A percentile compares a stretch with the other conserved stretches of the same genome.
These are phyloP conservation scores for Gaeumannomyces tritici DNA, from an alignment of 2,329 filamentous ascomycete species.

Conservation along the genomic window DNA sequence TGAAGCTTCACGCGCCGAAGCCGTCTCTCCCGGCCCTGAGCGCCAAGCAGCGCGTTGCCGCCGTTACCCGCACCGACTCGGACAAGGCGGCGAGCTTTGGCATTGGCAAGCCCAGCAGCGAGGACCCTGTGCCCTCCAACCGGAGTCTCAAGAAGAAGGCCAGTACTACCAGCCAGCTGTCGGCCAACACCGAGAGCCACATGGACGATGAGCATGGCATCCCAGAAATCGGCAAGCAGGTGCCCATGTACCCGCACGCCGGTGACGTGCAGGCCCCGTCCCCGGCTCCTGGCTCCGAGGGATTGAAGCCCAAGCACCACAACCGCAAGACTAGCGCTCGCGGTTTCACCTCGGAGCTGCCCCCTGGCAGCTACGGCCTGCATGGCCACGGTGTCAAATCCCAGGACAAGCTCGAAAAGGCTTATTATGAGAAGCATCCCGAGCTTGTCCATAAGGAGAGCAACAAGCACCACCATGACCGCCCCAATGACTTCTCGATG, in stretches of 20 bases:
- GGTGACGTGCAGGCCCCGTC: slow-evolving; percentile 95
- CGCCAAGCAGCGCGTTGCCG: slow-evolving; percentile 73
- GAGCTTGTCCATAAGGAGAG: slow-evolving; percentile 70
- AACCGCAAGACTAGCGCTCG: slow-evolving; percentile 63
- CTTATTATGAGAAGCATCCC: slow-evolving; percentile 89
- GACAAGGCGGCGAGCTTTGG: slow-evolving; percentile 75
- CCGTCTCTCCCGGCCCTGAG: slow-evolving; percentile 74
- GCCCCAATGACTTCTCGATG: slow-evolving; percentile 66
- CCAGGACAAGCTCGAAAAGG: slow-evolving; percentile 67
- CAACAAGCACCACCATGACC: slow-evolving; percentile 43
- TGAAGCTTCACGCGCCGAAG: slow-evolving; percentile 82
- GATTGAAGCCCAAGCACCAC: slow-evolving; percentile 40
- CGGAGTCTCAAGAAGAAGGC: slow-evolving; percentile 53
- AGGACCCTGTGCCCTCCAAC: slow-evolving; percentile 35
- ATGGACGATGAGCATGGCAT: slow-evolving; percentile 75
- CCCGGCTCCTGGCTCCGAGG: slow-evolving; percentile 47
- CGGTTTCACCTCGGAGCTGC: slow-evolving; percentile 53
- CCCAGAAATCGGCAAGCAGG: slow-evolving; percentile 82
- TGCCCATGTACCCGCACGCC: slow-evolving; percentile 87
- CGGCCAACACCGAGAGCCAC: slow-evolving; percentile 37
- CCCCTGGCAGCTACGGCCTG: slow-evolving; percentile 85
- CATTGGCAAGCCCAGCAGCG: slow-evolving; percentile 57
- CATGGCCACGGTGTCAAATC: slow-evolving; percentile 74
- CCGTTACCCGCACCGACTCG: slow-evolving; percentile 88
- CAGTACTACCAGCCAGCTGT: slow-evolving; percentile 42